These are phyloP conservation scores for Crataegus laevigata DNA, from an alignment of 306 rosid species.

Conservation along the genomic window DNA sequence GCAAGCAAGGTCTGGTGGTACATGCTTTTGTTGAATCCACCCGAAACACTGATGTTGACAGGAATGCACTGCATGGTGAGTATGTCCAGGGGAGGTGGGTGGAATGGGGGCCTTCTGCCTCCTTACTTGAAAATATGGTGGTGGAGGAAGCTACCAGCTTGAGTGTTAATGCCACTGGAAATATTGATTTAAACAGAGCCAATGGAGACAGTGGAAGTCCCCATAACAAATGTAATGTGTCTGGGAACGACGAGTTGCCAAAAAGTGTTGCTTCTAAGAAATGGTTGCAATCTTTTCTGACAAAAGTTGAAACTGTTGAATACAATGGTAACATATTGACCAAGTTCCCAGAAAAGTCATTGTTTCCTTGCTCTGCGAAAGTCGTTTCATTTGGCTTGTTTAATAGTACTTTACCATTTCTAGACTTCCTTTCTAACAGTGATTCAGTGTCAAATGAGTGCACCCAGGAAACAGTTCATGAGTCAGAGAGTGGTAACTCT, in stretches of 20 bases:
- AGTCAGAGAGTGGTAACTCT: constrained; percentile 22
- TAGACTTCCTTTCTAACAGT: constrained; percentile 29
- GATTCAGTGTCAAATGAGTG: constrained; percentile 28
- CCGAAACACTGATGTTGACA: constrained; percentile 17
- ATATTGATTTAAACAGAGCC: constrained; percentile 18
- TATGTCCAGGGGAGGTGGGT: constrained; percentile 73
- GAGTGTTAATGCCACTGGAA: constrained; percentile 26
- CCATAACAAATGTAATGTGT: background rate
- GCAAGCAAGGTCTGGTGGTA: constrained; percentile 66
- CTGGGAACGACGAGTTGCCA: constrained; percentile 15
- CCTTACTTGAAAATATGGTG: constrained; percentile 26
- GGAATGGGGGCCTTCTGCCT: constrained; percentile 67
- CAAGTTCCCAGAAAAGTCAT: constrained; percentile 56
- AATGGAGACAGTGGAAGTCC: constrained; percentile 34
- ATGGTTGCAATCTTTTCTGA: constrained; percentile 64
- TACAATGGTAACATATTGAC: constrained; percentile 51
- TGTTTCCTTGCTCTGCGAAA: constrained; percentile 59
- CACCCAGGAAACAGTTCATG: constrained; percentile 31
- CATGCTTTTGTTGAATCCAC: constrained; percentile 59
- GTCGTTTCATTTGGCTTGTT: constrained; percentile 80
- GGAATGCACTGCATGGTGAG: constrained; percentile 31
- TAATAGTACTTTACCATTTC: constrained; percentile 34
- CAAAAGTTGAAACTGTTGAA: constrained; percentile 45
- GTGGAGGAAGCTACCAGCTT: constrained; percentile 31
- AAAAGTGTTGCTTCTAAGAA: constrained; percentile 39